These are phyloP conservation scores for Zymoseptoria passerinii DNA, from an alignment of 2,329 filamentous ascomycete genomes.

Conservation along the genomic window DNA sequence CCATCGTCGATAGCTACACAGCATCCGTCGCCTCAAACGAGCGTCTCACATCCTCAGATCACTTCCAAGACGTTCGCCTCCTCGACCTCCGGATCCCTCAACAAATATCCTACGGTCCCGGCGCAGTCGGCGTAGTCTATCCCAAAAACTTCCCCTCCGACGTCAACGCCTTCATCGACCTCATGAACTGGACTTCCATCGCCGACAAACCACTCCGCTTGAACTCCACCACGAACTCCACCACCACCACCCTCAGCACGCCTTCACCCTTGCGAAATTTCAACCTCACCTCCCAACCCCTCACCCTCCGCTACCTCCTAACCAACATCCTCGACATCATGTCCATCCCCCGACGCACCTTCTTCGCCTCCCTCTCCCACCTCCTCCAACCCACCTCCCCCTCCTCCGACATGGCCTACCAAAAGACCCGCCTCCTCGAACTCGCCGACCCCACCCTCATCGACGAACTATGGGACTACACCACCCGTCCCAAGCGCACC, in stretches of 20 bases:
- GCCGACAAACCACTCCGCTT: slow-evolving; percentile 63
- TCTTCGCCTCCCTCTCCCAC: slow-evolving; percentile 66
- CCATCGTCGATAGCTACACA: slow-evolving; percentile 48
- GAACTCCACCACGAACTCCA: slow-evolving; percentile 25
- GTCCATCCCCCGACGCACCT: slow-evolving; percentile 77
- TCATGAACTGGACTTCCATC: slow-evolving; percentile 68
- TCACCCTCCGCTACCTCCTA: slow-evolving; percentile 67
- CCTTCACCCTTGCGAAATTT: slow-evolving; percentile 34
- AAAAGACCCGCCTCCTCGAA: slow-evolving; percentile 74
- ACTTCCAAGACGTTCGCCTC: slow-evolving; percentile 92
- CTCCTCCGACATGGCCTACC: slow-evolving; percentile 42
- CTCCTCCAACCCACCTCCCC: slow-evolving; percentile 60
- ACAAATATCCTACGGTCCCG: slow-evolving; percentile 52
- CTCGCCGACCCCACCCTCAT: slow-evolving; percentile 71
- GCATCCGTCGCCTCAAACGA: slow-evolving; percentile 58
- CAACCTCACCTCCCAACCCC: slow-evolving; percentile 29
- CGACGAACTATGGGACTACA: slow-evolving; percentile 94
- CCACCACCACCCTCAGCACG: slow-evolving; percentile 23
- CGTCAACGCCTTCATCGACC: slow-evolving; percentile 65
- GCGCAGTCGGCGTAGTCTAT: slow-evolving; percentile 72
- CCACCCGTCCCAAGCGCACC: slow-evolving; percentile 77
- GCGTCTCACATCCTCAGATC: slow-evolving; percentile 63
- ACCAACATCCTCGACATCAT: slow-evolving; percentile 82
- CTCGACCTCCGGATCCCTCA: slow-evolving; percentile 50
- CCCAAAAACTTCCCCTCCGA: slow-evolving; percentile 81